Conservation (phyloP, 441 rosid species). For the Bruguiera hainesii region DNA sequence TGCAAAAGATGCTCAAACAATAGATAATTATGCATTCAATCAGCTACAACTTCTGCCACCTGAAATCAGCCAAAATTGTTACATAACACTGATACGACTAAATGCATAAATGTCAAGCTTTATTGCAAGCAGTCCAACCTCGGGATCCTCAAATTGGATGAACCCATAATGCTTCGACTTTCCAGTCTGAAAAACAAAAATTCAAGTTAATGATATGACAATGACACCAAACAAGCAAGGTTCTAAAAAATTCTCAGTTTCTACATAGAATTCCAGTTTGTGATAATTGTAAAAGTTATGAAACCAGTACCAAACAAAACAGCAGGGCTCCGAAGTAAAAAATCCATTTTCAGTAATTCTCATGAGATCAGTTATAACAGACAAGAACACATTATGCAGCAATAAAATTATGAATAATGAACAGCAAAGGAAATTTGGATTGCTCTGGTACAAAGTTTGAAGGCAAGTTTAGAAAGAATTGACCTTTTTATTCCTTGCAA, state of each 20-base stretch:
- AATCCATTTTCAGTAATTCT: too few relatives aligned
- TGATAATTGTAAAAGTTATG: too few relatives aligned
- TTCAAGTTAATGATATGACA: background rate
- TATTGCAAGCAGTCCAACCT: slow-evolving; percentile 36
- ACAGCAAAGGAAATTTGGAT: too few relatives aligned
- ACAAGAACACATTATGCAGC: too few relatives aligned
- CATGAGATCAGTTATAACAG: too few relatives aligned
- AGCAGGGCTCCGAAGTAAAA: too few relatives aligned
- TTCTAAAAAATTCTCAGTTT: too few relatives aligned
- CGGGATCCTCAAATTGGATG: slow-evolving; percentile 72
- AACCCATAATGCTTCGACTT: slow-evolving; percentile 91
- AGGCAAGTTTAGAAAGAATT: background rate
- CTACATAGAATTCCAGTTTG: too few relatives aligned
- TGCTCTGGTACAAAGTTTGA: background rate
- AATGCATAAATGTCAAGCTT: background rate
- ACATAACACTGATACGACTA: background rate
- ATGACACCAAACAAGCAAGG: too few relatives aligned
- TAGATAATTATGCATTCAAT: slow-evolving; percentile 75
- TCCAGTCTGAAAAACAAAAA: slow-evolving; percentile 62
- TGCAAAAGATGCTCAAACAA: slow-evolving; percentile 82
- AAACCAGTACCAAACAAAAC: too few relatives aligned
- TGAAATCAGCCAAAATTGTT: slow-evolving; percentile 28
- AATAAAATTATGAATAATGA: too few relatives aligned
- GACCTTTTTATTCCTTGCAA: slow-evolving; percentile 89
- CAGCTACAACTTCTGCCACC: slow-evolving; percentile 93